Conservation (phyloP, 2,329 filamentous ascomycete species). For the Neonectria sp. region DNA sequence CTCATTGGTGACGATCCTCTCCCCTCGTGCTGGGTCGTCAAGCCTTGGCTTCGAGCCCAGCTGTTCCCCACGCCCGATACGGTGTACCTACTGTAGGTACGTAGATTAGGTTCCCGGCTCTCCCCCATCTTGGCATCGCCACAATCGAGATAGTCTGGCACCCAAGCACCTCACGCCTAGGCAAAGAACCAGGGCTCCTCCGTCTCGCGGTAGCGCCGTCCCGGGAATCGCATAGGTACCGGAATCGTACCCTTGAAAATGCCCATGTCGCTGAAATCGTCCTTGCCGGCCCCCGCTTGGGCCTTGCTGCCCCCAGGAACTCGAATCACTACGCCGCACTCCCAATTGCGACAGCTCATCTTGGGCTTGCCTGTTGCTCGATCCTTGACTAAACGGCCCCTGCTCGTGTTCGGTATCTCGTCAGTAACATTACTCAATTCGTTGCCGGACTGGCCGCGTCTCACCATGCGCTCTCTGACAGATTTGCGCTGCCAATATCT, state of each 20-base stretch:
- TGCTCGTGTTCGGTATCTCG: slow-evolving; percentile 52
- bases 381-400: slow-evolving; percentile 85
- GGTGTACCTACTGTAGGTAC: slow-evolving; percentile 35
- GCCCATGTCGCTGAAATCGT: slow-evolving; percentile 34
- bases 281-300: slow-evolving; percentile 28
- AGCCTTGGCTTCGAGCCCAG: slow-evolving; percentile 17
- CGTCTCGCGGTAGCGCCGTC: slow-evolving; percentile 61
- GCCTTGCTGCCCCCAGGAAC: slow-evolving; percentile 53
- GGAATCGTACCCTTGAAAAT: slow-evolving; percentile 71
- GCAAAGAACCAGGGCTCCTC: slow-evolving; percentile 62
- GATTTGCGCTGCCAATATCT: slow-evolving; percentile 92
- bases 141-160: slow-evolving; percentile 43
- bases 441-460: slow-evolving; percentile 49
- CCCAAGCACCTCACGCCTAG: slow-evolving; percentile 42
- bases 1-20: slow-evolving; percentile 32
- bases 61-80: slow-evolving; percentile 28
- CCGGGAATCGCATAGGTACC: slow-evolving; percentile 76
- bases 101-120: slow-evolving; percentile 34
- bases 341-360: slow-evolving; percentile 93
- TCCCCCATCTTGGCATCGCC: slow-evolving; percentile 44
- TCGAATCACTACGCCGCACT: slow-evolving; percentile 88
- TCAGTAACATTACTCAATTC: slow-evolving; percentile 39
- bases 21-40: slow-evolving; percentile 19
- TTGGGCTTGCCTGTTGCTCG: slow-evolving; percentile 77
- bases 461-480: slow-evolving; percentile 94